Conservation (phyloP, 2,329 filamentous ascomycete species). For the Aspergillus pseudonomiae region DNA sequence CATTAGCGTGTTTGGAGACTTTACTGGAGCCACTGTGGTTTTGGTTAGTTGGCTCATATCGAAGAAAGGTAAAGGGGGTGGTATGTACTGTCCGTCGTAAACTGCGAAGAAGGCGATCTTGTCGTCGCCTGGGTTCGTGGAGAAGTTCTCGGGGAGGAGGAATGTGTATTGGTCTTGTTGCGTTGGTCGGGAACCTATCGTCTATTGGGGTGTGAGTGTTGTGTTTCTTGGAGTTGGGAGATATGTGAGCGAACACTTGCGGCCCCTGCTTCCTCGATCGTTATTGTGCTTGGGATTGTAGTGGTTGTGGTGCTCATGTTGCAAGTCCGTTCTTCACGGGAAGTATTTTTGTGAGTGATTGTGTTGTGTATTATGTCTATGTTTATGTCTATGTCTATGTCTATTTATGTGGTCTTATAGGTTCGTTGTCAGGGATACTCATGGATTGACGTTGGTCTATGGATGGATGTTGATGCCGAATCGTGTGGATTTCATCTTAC, state of each 20-base stretch:
- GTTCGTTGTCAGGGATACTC: not conserved
- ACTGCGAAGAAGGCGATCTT: slow-evolving; percentile 10
- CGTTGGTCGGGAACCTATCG: slow-evolving; percentile 8
- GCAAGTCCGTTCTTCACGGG: not conserved
- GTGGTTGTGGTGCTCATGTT: not conserved
- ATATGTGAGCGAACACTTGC: not conserved
- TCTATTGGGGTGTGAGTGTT: not conserved
- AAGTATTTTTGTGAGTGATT: not conserved
- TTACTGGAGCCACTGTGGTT: slow-evolving; percentile 5
- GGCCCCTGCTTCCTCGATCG: not conserved
- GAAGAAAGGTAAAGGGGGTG: not conserved
- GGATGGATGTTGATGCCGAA: not conserved
- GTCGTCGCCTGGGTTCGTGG: not conserved
- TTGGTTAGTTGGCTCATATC: not conserved
- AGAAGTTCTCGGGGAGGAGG: not conserved
- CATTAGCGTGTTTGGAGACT: slow-evolving; percentile 7
- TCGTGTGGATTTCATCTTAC: not conserved
- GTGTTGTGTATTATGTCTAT: not conserved
- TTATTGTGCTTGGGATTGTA: not conserved
- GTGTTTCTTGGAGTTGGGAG: not conserved
- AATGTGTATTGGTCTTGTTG: slow-evolving; percentile 13
- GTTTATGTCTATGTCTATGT: not conserved
- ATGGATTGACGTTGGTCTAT: not conserved
- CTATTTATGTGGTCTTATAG: not conserved
- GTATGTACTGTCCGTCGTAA: slow-evolving; percentile 15